phyloP scores from a whole-genome alignment of 73 alveolate genomes.

The Tetrahymena thermophila region DNA sequence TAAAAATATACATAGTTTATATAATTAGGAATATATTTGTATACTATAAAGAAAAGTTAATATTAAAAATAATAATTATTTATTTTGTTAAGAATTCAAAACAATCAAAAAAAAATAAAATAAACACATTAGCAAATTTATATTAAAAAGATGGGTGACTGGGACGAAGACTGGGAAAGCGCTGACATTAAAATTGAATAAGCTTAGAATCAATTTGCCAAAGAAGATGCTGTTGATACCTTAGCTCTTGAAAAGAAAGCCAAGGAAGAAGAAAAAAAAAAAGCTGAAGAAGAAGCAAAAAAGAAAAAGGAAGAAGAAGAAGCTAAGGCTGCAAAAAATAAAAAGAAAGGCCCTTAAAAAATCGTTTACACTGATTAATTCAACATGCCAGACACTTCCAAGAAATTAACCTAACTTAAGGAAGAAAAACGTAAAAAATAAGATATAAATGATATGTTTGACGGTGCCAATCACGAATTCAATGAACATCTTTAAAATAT shows the following conservation, averaged over 20 bases:
- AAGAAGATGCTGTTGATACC: not conserved
- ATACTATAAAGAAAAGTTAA: not conserved
- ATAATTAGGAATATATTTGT: not conserved
- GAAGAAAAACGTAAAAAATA: not conserved
- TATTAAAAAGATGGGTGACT: not conserved
- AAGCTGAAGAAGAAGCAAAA: not conserved
- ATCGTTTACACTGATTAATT: not conserved
- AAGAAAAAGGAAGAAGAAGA: slow-evolving; percentile 1
- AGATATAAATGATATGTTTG: not conserved
- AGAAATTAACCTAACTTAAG: not conserved
- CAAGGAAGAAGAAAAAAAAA: not conserved
- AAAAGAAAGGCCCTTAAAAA: not conserved
- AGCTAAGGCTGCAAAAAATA: not conserved
- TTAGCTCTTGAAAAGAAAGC: not conserved
- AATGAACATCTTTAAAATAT: not conserved
- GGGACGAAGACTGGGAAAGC: not conserved
- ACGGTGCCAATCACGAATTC: not conserved
- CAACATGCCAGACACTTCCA: not conserved
- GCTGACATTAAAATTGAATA: not conserved
- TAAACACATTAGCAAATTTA: not conserved
- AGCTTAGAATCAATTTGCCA: not conserved
- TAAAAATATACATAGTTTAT: too few species aligned
- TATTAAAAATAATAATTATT: not conserved
- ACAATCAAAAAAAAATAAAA: not conserved
- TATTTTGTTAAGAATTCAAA: not conserved